Base-by-base conservation (phyloP, 768 basidiomycete genomes). In the Kwoniella pini region DNA sequence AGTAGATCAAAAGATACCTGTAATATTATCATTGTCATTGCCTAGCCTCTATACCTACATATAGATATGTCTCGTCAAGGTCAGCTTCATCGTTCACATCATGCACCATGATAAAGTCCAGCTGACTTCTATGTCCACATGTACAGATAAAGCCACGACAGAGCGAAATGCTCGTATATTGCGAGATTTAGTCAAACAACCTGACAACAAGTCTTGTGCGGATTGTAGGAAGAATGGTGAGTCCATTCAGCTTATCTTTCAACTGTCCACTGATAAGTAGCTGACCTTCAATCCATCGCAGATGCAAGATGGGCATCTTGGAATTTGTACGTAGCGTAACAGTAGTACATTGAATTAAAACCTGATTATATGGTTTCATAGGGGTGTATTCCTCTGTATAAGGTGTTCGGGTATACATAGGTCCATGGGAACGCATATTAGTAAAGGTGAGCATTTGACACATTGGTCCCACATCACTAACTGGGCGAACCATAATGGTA, bases 231-330 rank as follows among this genome's bases (percentile, higher is more conserved):
- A 90, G 63, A 94, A 96, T 78, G 95, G 94, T 90, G 68, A 33
- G 86, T 79, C 44, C 57, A n/a, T 54, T 56, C 44, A 48, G 59
- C 39, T 56, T 40, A 45, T 40, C 19, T 13, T 21, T 46, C 40
- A 39, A 21, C 53, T 42, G 28, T n/a, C n/a, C n/a, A n/a, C n/a
- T n/a, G n/a, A n/a, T n/a, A n/a, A n/a, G n/a, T n/a, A 39, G n/a
- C 39, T 28, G 15, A 42, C 21, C 11, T 24, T 27, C 6, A 44
- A 1, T 21, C n/a, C n/a, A n/a, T n/a, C 17, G 3, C 63, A 96
- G 94, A 98, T 82, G 91, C 95, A 43, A 84, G 95, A 69, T 99
- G 95, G 95, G 95, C 95, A 42, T 92, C 91, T 7, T 96, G 93
- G 89, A 98, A 97, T 78, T 79, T 97, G 89, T 91, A 74, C 66